Percentiles rank a stretch among this genome's conserved stretches.
Conservation (phyloP, 768 basidiomycete species). For the Lactarius trivialis region DNA sequence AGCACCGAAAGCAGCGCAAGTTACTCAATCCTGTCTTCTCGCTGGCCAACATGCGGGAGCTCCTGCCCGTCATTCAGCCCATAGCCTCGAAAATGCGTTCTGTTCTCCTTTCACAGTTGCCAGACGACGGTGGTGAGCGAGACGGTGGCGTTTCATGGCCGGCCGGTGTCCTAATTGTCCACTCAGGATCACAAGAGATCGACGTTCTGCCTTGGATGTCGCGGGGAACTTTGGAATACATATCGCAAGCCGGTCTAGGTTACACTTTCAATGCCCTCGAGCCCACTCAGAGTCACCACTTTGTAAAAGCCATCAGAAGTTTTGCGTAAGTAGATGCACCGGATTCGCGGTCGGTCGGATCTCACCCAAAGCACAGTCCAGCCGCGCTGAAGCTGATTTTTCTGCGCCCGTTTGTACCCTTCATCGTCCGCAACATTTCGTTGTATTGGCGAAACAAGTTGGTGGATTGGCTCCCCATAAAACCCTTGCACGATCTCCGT, state of each 20-base stretch:
- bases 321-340: constrained; percentile 28
- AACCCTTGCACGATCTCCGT: constrained; percentile 27
- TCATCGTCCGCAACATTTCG: constrained; percentile 29
- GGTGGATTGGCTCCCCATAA: constrained; percentile 31
- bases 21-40: constrained; percentile 29
- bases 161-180: not conserved
- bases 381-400: not conserved
- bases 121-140: constrained; percentile 21
- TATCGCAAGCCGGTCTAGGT: constrained; percentile 32
- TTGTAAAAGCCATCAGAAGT: constrained; percentile 28
- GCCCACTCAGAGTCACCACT: constrained; percentile 25
- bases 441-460: constrained; percentile 27
- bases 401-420: constrained; percentile 23
- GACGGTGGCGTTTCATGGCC: not conserved
- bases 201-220: constrained; percentile 32
- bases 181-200: constrained; percentile 29
- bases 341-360: not conserved
- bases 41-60: constrained; percentile 22
- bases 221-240: constrained; percentile 33
- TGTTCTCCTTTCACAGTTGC: constrained; percentile 24
- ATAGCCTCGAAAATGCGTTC: constrained; percentile 29
- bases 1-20: constrained; percentile 27
- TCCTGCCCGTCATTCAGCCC: constrained; percentile 27
- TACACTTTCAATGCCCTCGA: constrained; percentile 31
- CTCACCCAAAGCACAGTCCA: not conserved